Base-by-base conservation (phyloP, 2,329 filamentous ascomycete species). In the Botrytis deweyae region DNA sequence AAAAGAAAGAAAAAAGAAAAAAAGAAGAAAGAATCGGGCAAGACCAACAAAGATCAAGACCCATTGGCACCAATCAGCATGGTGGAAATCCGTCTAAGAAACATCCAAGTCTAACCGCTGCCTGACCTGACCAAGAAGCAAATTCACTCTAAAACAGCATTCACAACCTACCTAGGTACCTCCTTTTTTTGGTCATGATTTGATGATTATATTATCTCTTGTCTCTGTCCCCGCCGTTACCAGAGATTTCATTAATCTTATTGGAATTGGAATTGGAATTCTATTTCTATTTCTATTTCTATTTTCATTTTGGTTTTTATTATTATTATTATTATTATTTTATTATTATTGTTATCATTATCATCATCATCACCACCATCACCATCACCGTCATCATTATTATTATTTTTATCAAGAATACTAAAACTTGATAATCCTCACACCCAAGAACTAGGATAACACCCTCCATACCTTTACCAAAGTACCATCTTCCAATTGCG, bases 401-500 rank as follows among this genome's bases (percentile, higher is more conserved):
- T 3, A 18, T n/a, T 7, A 16, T n/a, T 18, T n/a, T 59, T 29
- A 61, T 61, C 40, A 67, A 40, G 25, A n/a, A 52, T 18, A 6
- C 38, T 20, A 18, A 66, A 25, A 49, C 18, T 38, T 52, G 33
- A 52, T 38, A 25, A 40, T 40, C 25, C 1, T 66, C 44, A 52
- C 33, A 14, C 44, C 46, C 10, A 38, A 52, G 64, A 66, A 66
- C 33, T 66, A 52, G 42, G 62, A 64, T 25, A 12, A 64, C 62
- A 44, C 62, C 62, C 62, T 64, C 12, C 33, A 20, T 36, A 59
- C 33, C 18, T 61, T 36, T 36, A 25, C 36, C 29, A 62, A 14
- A 65, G n/a, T 46, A 46, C 40, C 40, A 46, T 70, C n/a, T 72
- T 72, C 70, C 61, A 72, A 65, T 72, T 72, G 70, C 70, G 70